Percentiles rank a stretch among this genome's conserved stretches.
Conservation (phyloP, 441 rosid genomes). For the Metrosideros polymorpha region DNA sequence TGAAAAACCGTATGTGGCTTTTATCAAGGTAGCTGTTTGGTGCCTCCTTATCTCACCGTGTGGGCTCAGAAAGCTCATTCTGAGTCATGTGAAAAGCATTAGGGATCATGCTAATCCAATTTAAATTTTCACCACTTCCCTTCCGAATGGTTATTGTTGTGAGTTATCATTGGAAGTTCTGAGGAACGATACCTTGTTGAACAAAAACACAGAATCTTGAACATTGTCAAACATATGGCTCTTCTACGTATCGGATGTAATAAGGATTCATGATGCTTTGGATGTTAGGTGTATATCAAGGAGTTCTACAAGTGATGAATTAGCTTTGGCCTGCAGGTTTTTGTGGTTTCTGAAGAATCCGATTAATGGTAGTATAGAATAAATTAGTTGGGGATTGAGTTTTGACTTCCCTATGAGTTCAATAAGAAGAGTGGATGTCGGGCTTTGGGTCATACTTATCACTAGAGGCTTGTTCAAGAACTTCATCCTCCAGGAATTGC, state of each 20-base stretch:
- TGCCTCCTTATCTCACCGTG: not conserved
- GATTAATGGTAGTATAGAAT: not conserved
- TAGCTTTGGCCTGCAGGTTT: not conserved
- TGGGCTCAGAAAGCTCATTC: not conserved
- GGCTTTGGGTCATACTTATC: not conserved
- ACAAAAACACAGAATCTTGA: not conserved
- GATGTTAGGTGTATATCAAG: not conserved
- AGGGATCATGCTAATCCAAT: not conserved
- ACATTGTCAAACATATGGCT: not conserved
- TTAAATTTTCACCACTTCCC: not conserved
- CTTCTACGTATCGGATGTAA: not conserved
- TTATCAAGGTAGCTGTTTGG: conserved; percentile 52
- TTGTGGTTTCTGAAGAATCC: not conserved
- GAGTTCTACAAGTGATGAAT: not conserved
- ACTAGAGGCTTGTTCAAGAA: not conserved
- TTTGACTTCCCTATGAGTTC: not conserved
- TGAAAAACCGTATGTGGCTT: conserved; percentile 80
- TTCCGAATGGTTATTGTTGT: not conserved
- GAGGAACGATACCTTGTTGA: not conserved
- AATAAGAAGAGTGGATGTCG: not conserved
- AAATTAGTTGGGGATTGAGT: not conserved
- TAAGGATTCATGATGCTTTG: not conserved
- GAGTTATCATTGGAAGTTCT: not conserved
- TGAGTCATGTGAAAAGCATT: not conserved
- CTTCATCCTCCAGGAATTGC: not conserved